Evolutionary conservation across 2,329 filamentous ascomycete genomes (phyloP).

Genomic region (Chaetomium olivaceum): DNA sequence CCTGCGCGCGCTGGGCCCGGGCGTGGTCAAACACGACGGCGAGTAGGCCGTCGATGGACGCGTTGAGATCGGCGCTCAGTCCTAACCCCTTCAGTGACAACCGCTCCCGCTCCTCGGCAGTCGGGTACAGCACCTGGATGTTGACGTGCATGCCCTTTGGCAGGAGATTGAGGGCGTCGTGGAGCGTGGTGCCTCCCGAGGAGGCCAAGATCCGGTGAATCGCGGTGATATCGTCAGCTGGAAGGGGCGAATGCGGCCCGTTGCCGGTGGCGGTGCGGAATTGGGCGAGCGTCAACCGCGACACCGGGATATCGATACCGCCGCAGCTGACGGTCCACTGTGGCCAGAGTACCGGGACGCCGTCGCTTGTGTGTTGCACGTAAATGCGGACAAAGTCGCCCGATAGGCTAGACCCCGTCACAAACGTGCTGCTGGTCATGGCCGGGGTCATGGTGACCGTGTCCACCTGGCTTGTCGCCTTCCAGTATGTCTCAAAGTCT

Average conservation of each 20-base stretch:
- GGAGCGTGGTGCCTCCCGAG: slow-evolving; percentile 71
- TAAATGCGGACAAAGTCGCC: slow-evolving; percentile 94
- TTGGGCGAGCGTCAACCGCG: slow-evolving; percentile 72
- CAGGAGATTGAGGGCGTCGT: slow-evolving; percentile 72
- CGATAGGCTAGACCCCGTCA: slow-evolving; percentile 91
- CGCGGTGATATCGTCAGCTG: slow-evolving; percentile 58
- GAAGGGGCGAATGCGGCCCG: slow-evolving; percentile 40
- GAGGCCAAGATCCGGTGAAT: slow-evolving; percentile 72
- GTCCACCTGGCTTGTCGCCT: slow-evolving; percentile 91
- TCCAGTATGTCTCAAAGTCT: slow-evolving; percentile 99
- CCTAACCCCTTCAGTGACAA: slow-evolving; percentile 54
- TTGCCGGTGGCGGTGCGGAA: slow-evolving; percentile 58
- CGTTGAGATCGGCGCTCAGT: slow-evolving; percentile 79
- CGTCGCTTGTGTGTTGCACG: slow-evolving; percentile 88
- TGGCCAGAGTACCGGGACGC: slow-evolving; percentile 83
- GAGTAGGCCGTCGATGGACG: slow-evolving; percentile 80
- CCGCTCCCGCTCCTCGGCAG: slow-evolving; percentile 68
- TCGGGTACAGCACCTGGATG: slow-evolving; percentile 88
- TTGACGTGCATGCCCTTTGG: slow-evolving; percentile 84
- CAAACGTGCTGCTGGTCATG: slow-evolving; percentile 73
- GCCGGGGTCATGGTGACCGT: slow-evolving; percentile 42
- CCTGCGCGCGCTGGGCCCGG: slow-evolving; percentile 62
- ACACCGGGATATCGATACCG: slow-evolving; percentile 78
- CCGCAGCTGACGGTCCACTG: slow-evolving; percentile 76
- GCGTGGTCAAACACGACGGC: slow-evolving; percentile 90